Conservation (phyloP, 495 filamentous ascomycete species). For the Tuber borchii region DNA sequence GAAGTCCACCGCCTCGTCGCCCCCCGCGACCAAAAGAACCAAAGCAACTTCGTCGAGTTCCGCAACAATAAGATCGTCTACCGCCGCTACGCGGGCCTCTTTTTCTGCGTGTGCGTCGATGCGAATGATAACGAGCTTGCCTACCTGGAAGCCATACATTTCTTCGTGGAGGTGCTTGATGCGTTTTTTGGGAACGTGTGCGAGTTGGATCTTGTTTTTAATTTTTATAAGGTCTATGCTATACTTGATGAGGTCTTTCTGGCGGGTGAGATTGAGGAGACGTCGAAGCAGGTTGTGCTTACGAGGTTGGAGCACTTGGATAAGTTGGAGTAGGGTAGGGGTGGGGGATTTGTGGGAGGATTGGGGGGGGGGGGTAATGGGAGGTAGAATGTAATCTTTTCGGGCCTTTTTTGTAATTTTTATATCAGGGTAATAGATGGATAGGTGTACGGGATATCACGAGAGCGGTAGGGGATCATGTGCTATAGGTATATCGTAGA, state of each 20-base stretch:
- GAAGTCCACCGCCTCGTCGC: constrained; percentile 89
- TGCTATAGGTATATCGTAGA: background rate
- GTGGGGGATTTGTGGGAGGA: background rate
- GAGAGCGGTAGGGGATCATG: background rate
- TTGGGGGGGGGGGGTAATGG: background rate
- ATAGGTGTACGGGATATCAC: background rate
- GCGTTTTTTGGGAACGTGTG: constrained; percentile 98
- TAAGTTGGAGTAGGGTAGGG: constrained; percentile 82
- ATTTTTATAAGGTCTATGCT: constrained; percentile 96
- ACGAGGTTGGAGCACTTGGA: constrained; percentile 92
- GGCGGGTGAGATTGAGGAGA: constrained; percentile 96
- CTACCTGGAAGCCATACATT: constrained; percentile 96
- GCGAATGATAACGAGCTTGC: constrained; percentile 98
- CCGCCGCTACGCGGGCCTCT: constrained; percentile 90
- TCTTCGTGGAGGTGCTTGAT: constrained; percentile 98
- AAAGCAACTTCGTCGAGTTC: constrained; percentile 98
- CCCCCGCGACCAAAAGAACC: constrained; percentile 96
- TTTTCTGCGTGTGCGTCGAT: constrained; percentile 98
- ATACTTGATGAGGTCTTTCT: constrained; percentile 97
- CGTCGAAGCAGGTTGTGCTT: constrained; percentile 93
- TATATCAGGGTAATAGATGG: background rate
- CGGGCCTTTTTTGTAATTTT: background rate
- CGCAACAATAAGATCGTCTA: constrained; percentile 91
- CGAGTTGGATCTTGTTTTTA: constrained; percentile 97
- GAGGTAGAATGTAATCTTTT: background rate